A percentile compares a stretch with the other conserved stretches of the same genome.
Conservation (phyloP, 345 rosid species). For the Jatropha curcas region DNA sequence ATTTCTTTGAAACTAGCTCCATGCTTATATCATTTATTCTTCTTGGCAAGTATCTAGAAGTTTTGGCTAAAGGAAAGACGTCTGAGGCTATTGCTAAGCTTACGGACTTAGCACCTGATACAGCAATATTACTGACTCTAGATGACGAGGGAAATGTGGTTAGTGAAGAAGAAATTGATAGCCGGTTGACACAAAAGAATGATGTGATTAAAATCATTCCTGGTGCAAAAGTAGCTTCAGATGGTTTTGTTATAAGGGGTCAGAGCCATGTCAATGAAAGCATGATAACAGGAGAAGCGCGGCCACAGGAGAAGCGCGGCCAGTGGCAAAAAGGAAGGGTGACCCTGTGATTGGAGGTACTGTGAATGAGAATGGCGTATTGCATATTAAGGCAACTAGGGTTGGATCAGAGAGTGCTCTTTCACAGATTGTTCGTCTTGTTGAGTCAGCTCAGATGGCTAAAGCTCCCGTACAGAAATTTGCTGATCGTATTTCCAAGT, state of each 20-base stretch:
- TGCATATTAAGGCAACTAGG: constrained; percentile 72
- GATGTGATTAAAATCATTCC: constrained; percentile 70
- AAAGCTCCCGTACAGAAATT: constrained; percentile 97
- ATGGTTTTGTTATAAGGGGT: constrained; percentile 52
- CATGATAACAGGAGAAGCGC: constrained; percentile 56
- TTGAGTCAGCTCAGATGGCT: constrained; percentile 94
- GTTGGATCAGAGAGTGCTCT: constrained; percentile 96
- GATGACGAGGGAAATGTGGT: constrained; percentile 63
- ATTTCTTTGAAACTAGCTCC: constrained; percentile 94
- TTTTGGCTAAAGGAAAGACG: constrained; percentile 85
- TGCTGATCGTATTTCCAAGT: constrained; percentile 85
- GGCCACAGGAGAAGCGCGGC: constrained; percentile 49
- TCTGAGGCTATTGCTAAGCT: constrained; percentile 95
- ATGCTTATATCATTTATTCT: constrained; percentile 93
- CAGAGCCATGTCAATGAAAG: constrained; percentile 60
- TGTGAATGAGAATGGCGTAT: constrained; percentile 79
- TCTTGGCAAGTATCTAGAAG: constrained; percentile 88
- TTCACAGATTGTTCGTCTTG: constrained; percentile 88
- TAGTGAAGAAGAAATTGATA: constrained; percentile 76
- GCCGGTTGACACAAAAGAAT: constrained; percentile 74
- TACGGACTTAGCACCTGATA: constrained; percentile 77
- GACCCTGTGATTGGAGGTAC: constrained; percentile 93
- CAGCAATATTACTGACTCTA: constrained; percentile 60
- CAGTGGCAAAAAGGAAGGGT: constrained; percentile 68
- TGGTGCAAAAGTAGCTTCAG: constrained; percentile 51